A percentile compares a stretch with the other conserved stretches of the same genome.
These are phyloP conservation scores for Dictyostelium intermedium DNA, from an alignment of 78 protist genomes.

Conservation along the genomic window DNA sequence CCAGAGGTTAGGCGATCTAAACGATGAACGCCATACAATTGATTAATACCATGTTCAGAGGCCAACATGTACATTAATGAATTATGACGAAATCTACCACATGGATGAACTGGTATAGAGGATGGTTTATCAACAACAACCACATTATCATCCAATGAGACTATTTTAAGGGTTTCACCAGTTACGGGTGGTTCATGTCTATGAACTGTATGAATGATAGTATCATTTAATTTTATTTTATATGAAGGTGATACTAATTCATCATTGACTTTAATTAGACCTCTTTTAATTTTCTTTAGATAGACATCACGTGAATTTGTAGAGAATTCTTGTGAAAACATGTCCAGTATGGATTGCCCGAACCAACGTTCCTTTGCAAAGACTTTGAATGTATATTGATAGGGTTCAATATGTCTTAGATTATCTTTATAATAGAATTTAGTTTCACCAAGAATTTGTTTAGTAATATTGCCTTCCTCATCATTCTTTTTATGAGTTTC, in stretches of 20 bases:
- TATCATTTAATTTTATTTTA: constrained; percentile 22
- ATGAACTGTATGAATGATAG: constrained; percentile 82
- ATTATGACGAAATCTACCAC: constrained; percentile 89
- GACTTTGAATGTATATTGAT: constrained; percentile 63
- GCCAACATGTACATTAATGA: constrained; percentile 80
- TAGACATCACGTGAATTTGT: constrained; percentile 27
- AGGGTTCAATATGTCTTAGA: constrained; percentile 84
- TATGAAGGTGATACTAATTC: not conserved
- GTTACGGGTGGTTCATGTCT: constrained; percentile 93
- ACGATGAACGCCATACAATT: constrained; percentile 83
- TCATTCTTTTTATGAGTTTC: constrained; percentile 20
- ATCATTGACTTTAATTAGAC: constrained; percentile 68
- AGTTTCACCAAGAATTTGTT: constrained; percentile 20
- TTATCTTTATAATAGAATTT: constrained; percentile 19
- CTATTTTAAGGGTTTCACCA: not conserved
- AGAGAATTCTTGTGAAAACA: constrained; percentile 79
- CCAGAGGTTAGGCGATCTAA: constrained; percentile 92
- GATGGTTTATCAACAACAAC: constrained; percentile 92
- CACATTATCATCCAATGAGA: constrained; percentile 75
- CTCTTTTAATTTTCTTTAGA: constrained; percentile 54
- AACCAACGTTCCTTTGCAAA: constrained; percentile 89
- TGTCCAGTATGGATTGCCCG: constrained; percentile 78
- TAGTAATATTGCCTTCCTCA: constrained; percentile 45
- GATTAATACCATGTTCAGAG: constrained; percentile 7
- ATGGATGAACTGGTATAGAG: constrained; percentile 88